phyloP scores from a whole-genome alignment of 78 protist genomes.

The Neovahlkampfia damariscottae region DNA sequence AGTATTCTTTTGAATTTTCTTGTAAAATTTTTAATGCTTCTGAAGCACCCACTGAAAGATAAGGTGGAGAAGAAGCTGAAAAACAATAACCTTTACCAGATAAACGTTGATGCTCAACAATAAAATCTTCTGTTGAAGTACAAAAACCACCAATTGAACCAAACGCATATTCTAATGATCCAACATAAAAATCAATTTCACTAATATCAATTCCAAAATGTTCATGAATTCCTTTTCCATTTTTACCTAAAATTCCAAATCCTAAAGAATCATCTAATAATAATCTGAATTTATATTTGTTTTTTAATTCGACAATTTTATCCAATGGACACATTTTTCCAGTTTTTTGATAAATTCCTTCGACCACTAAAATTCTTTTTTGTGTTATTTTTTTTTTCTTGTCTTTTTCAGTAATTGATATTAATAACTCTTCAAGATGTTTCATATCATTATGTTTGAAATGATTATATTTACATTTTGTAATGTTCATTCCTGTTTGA shows the following conservation, averaged over 20 bases:
- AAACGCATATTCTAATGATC: not conserved
- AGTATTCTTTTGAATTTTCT: too few relatives aligned
- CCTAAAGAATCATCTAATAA: slow-evolving; percentile 82
- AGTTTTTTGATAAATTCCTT: slow-evolving; percentile 60
- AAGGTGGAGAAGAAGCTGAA: slow-evolving; percentile 86
- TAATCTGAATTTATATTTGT: slow-evolving; percentile 48
- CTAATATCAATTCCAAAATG: slow-evolving; percentile 37
- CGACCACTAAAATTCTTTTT: slow-evolving; percentile 68
- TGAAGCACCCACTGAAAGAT: too few relatives aligned
- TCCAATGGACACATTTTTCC: slow-evolving; percentile 46
- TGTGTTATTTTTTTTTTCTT: slow-evolving; percentile 5
- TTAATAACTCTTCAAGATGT: slow-evolving; percentile 33
- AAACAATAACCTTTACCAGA: slow-evolving; percentile 75
- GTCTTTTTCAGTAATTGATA: not conserved
- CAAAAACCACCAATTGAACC: slow-evolving; percentile 30
- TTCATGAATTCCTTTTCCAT: slow-evolving; percentile 81
- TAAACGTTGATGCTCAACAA: slow-evolving; percentile 63
- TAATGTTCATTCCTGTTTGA: slow-evolving; percentile 51
- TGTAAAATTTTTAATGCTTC: too few relatives aligned
- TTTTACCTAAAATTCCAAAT: slow-evolving; percentile 78
- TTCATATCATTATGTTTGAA: slow-evolving; percentile 60
- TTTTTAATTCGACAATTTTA: slow-evolving; percentile 39
- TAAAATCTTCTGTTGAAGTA: not conserved
- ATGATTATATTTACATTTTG: slow-evolving; percentile 41
- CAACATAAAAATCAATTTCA: slow-evolving; percentile 9